Base-by-base conservation (phyloP, 75 land plant genomes). In the Selaginella tamariscina region DNA sequence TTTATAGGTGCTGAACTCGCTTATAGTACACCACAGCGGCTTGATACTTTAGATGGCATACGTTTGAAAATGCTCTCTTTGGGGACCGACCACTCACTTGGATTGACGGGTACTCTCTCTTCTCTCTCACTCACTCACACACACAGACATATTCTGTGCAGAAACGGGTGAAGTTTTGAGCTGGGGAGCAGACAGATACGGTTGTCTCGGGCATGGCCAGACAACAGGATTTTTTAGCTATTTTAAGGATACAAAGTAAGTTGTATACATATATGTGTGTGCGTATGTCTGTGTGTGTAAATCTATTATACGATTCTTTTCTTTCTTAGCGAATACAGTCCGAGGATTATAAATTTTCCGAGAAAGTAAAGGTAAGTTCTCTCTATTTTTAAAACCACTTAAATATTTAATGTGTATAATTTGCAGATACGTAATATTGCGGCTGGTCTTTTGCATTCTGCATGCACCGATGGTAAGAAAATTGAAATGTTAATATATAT, bases 161-260 rank as follows among this genome's bases (percentile, higher is more conserved):
- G 95, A 78, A 72, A 80, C 74, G 68, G 96, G 92, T 39, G 59
- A 81, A 66, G 81, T 73, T 56, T 68, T 90, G 39, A 90, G 88
- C 69, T 90, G 96, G 96, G 96, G 96, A 23, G 68, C 57, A 27
- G 88, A 85, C 72, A 81, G 69, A 23, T 70, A 79, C 70, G 96
- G 96, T 59, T 79, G 92, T 72, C 86, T 90, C 69, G 96, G 96
- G 39, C 96, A 90, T 80, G 86, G 86, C 11, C 75, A 79, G 30
- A 66, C 72, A 18, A 78, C 89, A 13, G 75, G 74, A 72, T 39
- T 80, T 55, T 75, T 86, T 1, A 83, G 80, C 23, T 79, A 84
- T 32, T 65, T 76, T 0, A 71, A 27, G 44, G 76, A 73, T 49
- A 71, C 74, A 77, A 84, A 86, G 89, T 84, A 56, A 32, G 33